These are phyloP conservation scores for Penicillium occitanis DNA, from an alignment of 2,329 filamentous ascomycete genomes.

Conservation along the genomic window DNA sequence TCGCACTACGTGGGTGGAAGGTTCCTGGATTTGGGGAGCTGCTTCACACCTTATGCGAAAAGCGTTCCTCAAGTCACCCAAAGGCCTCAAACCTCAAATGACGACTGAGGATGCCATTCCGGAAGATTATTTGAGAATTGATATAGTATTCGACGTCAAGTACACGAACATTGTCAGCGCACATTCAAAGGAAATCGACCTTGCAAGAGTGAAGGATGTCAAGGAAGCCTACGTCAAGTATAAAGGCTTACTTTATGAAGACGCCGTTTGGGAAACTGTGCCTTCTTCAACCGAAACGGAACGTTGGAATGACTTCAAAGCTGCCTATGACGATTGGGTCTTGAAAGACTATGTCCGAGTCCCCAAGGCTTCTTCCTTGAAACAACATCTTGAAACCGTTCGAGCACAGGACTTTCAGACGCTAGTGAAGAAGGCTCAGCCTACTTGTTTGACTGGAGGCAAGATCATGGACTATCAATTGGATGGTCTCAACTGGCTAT, in stretches of 20 bases:
- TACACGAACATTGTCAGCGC: conserved; percentile 60
- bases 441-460: conserved; percentile 69
- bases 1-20: conserved; percentile 81
- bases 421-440: conserved; percentile 70
- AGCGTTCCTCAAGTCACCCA: conserved; percentile 71
- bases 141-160: conserved; percentile 83
- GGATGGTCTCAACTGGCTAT: conserved; percentile 91
- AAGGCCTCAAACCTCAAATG: conserved; percentile 64
- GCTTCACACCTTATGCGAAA: conserved; percentile 64
- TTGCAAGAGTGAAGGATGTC: conserved; percentile 70
- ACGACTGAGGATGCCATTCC: conserved; percentile 76
- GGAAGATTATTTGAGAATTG: conserved; percentile 78
- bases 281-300: conserved; percentile 61
- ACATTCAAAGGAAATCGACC: conserved; percentile 66
- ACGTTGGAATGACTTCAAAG: conserved; percentile 75
- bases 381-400: conserved; percentile 66
- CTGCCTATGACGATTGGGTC: conserved; percentile 84
- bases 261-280: conserved; percentile 84
- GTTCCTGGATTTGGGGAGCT: conserved; percentile 81
- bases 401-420: conserved; percentile 66
- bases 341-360: conserved; percentile 71
- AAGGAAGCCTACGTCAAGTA: conserved; percentile 81
- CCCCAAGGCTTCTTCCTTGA: conserved; percentile 57
- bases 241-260: conserved; percentile 86
- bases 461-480: conserved; percentile 91